Evolutionary conservation across 345 rosid species (phyloP).

Genomic region (Lumnitzera racemosa): DNA sequence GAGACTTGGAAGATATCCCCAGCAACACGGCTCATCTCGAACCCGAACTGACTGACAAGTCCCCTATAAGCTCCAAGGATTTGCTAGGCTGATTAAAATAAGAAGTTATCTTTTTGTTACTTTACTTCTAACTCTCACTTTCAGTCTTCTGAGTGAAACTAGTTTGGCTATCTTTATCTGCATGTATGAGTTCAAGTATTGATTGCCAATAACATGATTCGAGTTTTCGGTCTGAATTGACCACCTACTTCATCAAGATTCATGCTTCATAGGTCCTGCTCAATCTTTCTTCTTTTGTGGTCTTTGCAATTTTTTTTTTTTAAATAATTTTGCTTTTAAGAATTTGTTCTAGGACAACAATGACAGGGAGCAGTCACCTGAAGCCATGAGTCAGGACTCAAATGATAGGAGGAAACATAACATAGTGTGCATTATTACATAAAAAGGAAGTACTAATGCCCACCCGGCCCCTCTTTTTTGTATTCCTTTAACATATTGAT

Average conservation of each 20-base stretch:
- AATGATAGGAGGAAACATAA: not conserved
- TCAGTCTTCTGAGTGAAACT: not conserved
- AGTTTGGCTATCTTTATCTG: not conserved
- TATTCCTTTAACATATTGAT: no score
- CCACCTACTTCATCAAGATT: no score
- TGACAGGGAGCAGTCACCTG: no score
- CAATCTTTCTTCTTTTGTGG: no score
- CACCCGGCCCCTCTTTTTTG: no score
- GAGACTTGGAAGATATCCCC: conserved; percentile 41
- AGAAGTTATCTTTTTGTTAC: not conserved
- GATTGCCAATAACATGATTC: conserved; percentile 1
- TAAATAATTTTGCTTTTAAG: no score
- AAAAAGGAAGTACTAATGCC: not conserved
- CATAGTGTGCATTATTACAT: conserved; percentile 1
- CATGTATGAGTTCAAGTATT: conserved; percentile 2
- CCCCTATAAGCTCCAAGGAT: conserved; percentile 20
- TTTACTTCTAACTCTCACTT: not conserved
- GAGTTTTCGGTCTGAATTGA: not conserved
- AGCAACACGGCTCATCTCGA: conserved; percentile 25
- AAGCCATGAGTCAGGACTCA: no score
- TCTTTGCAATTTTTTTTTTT: no score
- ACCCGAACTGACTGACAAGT: conserved; percentile 25
- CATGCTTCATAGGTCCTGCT: no score
- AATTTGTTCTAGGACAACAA: no score
- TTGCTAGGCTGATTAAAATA: conserved; percentile 21